A percentile compares a stretch with the other conserved stretches of the same genome.
phyloP scores from a whole-genome alignment of 2,329 filamentous ascomycete genomes.

The Colletotrichum viniferum region DNA sequence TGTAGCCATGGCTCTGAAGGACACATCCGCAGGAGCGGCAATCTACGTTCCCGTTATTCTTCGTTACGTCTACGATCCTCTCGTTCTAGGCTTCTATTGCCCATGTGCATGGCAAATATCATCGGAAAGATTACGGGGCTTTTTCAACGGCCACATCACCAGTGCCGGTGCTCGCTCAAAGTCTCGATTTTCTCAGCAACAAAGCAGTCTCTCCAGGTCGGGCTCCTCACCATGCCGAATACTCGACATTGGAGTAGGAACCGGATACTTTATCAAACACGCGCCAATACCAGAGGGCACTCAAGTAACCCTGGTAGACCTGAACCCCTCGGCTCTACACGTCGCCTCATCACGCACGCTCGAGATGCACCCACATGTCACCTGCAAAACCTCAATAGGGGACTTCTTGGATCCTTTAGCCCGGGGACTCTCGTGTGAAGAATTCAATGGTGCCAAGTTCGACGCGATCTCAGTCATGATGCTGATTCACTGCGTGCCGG shows the following conservation, averaged over 20 bases:
- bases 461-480: conserved; percentile 4
- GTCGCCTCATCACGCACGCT: not conserved
- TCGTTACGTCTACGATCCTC: conserved; percentile 30
- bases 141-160: conserved; percentile 29
- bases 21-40: conserved; percentile 1
- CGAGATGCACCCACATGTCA: not conserved
- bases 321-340: not conserved
- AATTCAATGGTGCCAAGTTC: not conserved
- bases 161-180: conserved; percentile 32
- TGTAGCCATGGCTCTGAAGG: not conserved
- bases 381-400: not conserved
- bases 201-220: not conserved
- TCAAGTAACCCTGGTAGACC: not conserved
- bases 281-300: not conserved
- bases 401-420: not conserved
- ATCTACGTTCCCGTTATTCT: conserved; percentile 1
- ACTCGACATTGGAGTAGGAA: conserved; percentile 2
- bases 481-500: conserved; percentile 30
- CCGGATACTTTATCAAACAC: not conserved
- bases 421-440: not conserved
- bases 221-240: not conserved
- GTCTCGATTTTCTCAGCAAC: conserved; percentile 23
- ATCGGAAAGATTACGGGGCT: not conserved
- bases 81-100: conserved; percentile 38
- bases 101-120: conserved; percentile 33